Base-by-base conservation (phyloP, 1,284 basidiomycete genomes). In the Ceratobasidium sp. region DNA sequence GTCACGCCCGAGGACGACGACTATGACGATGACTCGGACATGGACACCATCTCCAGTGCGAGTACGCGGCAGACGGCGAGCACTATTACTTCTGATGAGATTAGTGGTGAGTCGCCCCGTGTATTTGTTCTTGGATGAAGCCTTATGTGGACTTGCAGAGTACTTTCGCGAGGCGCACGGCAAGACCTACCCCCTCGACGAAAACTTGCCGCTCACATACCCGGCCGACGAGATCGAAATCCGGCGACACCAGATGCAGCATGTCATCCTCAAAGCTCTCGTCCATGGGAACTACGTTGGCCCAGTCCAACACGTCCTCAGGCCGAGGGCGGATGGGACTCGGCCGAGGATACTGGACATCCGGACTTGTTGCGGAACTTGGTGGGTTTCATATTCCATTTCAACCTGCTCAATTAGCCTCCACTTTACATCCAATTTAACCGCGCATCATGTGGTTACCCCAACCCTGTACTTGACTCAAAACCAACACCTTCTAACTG, bases 141-240 rank as follows among this genome's bases (percentile, higher is more conserved):
- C 27, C 34, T 34, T 6, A 31, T 22, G 4, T n/a, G 19, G 39
- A 8, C 34, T 16, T 8, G 8, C 34, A 73, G 69, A 73, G 19
- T 73, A 73, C 39, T 73, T 73, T 62, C 69, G 69, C 13, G 69
- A 73, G 24, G 69, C 69, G 24, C 41, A 73, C 34, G 69, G 69
- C 7, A 58, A 43, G 11, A 59, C 34, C 2, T 73, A 62, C 39
- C 56, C 69, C n/a, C 31, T 61, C n/a, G 69, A 73, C 48, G 58
- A 73, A 41, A 73, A 73, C 58, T 46, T 73, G 6, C 69, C 69
- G 9, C 46, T 73, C 16, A 61, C 53, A 4, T 73, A 49, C 46
- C 69, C 69, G 8, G 53, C 59, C 59, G 69, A 73, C 48, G 69
- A 73, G 4, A 43, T 73, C 31, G 69, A 73, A 29, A 16, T 46